These are phyloP conservation scores for Pseudopithomyces chartarum DNA, from an alignment of 2,329 filamentous ascomycete species.

Conservation along the genomic window DNA sequence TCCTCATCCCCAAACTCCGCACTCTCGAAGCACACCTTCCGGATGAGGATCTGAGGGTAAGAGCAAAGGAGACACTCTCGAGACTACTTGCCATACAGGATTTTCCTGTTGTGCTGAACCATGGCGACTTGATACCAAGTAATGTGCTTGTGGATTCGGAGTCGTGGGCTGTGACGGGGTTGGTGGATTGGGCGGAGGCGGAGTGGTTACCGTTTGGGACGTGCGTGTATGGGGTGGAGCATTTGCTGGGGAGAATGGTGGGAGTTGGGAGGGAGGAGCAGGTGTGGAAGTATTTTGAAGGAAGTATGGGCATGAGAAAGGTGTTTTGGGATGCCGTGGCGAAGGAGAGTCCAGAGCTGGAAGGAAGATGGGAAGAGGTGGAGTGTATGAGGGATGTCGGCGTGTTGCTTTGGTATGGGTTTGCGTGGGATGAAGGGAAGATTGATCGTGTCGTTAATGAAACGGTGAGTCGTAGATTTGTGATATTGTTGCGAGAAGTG, in stretches of 20 bases:
- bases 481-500: background rate
- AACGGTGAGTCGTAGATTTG: slow-evolving; percentile 17
- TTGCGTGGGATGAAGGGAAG: slow-evolving; percentile 65
- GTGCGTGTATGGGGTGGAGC: slow-evolving; percentile 65
- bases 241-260: slow-evolving; percentile 58
- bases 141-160: slow-evolving; percentile 61
- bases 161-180: slow-evolving; percentile 54
- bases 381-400: slow-evolving; percentile 58
- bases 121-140: slow-evolving; percentile 63
- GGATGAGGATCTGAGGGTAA: slow-evolving; percentile 18
- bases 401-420: slow-evolving; percentile 66
- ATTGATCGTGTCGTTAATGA: slow-evolving; percentile 63
- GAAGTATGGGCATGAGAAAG: slow-evolving; percentile 50
- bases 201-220: slow-evolving; percentile 65
- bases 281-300: slow-evolving; percentile 49
- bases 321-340: slow-evolving; percentile 58
- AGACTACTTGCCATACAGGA: slow-evolving; percentile 52
- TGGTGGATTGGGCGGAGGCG: slow-evolving; percentile 70
- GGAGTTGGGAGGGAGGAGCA: background rate
- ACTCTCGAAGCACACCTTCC: slow-evolving; percentile 33
- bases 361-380: slow-evolving; percentile 42
- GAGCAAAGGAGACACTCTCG: slow-evolving; percentile 19
- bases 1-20: slow-evolving; percentile 29
- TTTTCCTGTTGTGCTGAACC: slow-evolving; percentile 62
- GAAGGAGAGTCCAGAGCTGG: slow-evolving; percentile 44